Evolutionary conservation across 2,329 filamentous ascomycete genomes (phyloP).

Genomic region (Aspergillus sp.): DNA sequence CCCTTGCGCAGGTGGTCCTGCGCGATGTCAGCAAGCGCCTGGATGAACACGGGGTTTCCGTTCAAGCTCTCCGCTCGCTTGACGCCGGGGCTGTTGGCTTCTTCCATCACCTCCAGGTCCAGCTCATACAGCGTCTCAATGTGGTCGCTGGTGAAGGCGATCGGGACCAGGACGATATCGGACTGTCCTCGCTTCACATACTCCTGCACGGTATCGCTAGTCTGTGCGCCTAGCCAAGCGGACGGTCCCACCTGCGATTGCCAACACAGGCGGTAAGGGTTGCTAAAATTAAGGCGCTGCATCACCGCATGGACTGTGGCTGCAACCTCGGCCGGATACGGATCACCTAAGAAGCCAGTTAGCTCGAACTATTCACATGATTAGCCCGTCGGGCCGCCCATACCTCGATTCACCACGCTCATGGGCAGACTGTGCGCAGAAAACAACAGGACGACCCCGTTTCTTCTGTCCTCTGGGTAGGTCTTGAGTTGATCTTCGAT

Average conservation of each 20-base stretch:
- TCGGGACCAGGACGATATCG: conserved; percentile 86
- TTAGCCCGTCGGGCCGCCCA: conserved; percentile 11
- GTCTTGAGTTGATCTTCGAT: conserved; percentile 81
- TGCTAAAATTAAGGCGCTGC: conserved; percentile 79
- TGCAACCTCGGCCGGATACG: conserved; percentile 92
- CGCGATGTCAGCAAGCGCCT: conserved; percentile 83
- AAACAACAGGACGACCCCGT: conserved; percentile 83
- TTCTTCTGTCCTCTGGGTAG: conserved; percentile 78
- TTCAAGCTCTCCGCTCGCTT: conserved; percentile 93
- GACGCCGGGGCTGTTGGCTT: conserved; percentile 71
- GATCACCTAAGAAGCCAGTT: conserved; percentile 62
- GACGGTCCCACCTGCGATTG: conserved; percentile 96
- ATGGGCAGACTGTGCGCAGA: conserved; percentile 96
- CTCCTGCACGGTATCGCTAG: conserved; percentile 78
- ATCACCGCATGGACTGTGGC: conserved; percentile 98
- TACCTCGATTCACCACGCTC: conserved; percentile 91
- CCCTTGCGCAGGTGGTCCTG: conserved; percentile 73
- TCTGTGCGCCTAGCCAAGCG: conserved; percentile 94
- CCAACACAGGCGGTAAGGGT: conserved; percentile 94
- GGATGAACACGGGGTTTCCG: conserved; percentile 84
- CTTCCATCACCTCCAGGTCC: conserved; percentile 91
- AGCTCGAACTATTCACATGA: background rate
- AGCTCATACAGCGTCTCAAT: conserved; percentile 96
- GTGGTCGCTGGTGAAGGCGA: conserved; percentile 98
- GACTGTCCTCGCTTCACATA: conserved; percentile 90